Conservation (phyloP, 441 rosid species). For the Pelargonium myrrhifolium region DNA sequence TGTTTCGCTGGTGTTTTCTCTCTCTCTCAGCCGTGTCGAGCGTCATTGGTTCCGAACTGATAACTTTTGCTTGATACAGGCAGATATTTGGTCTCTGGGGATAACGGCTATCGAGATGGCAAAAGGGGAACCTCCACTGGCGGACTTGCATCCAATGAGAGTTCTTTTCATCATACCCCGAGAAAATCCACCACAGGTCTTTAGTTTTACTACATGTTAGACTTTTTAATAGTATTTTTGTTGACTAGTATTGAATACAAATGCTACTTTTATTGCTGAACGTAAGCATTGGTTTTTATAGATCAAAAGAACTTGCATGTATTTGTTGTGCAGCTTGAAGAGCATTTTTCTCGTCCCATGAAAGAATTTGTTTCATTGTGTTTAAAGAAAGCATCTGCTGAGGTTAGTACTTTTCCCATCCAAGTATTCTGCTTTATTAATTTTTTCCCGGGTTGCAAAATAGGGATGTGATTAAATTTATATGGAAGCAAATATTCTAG, state of each 20-base stretch:
- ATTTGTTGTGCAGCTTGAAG: conserved; percentile 73
- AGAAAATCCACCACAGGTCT: conserved; percentile 99
- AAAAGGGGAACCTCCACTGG: conserved; percentile 99
- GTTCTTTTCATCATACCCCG: conserved; percentile 98
- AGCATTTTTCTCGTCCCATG: conserved; percentile 95
- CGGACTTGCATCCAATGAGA: conserved; percentile 99
- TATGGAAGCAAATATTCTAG: conserved; percentile 6
- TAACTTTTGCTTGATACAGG: conserved; percentile 46
- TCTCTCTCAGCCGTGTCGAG: conserved; percentile 10
- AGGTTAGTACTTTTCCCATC: conserved; percentile 43
- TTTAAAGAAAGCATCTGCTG: conserved; percentile 79
- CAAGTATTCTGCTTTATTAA: neutral
- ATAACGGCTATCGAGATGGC: conserved; percentile 99
- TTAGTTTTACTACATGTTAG: conserved; percentile 23
- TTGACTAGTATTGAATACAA: conserved; percentile 17
- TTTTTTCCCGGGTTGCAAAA: neutral
- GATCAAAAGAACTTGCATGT: conserved; percentile 20
- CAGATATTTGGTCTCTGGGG: conserved; percentile 98
- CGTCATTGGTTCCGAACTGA: conserved; percentile 17
- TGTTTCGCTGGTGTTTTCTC: neutral
- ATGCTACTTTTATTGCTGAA: conserved; percentile 13
- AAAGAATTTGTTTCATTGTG: conserved; percentile 95
- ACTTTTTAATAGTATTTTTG: conserved; percentile 18
- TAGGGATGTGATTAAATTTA: conserved; percentile 4
- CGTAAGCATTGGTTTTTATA: conserved; percentile 13